Base-by-base conservation (phyloP, 2,329 filamentous ascomycete species). In the Fusarium circinatum region DNA sequence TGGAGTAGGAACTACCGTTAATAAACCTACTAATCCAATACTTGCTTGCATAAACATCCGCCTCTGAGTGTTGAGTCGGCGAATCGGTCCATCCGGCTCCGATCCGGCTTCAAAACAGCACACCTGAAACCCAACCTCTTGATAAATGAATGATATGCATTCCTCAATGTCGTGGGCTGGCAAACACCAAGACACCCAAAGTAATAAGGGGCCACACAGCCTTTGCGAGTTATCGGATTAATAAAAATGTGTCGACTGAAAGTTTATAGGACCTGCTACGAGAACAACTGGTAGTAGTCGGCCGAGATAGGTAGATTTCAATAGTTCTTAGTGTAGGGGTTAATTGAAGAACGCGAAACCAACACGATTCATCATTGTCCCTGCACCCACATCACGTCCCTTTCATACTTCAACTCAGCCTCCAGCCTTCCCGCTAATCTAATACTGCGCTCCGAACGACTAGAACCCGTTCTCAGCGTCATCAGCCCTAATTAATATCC, bases 261-360 rank as follows among this genome's bases (percentile, higher is more conserved):
- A 44, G 28, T 44, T 22, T 5, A 24, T 14, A 44, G 26, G 39
- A 13, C n/a, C 55, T 45, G 17, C 42, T 57, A 63, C 14, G 17
- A 39, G 18, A 17, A 28, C 17, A 39, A 38, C 51, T n/a, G 30
- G 15, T 18, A 30, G 24, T 47, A 14, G 28, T 30, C 30, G 36
- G 28, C 24, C n/a, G 32, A 58, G 36, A 22, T 17, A 58, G 36
- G 18, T 22, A 26, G 36, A 26, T 30, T n/a, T 52, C 20, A 28
- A n/a, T 34, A 48, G 30, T 24, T 32, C 39, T 36, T 42, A 45
- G 61, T 26, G 39, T 51, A 39, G 26, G 30, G 42, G 24, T 62
- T 61, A 55, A 66, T 51, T 56, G 41, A 56, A 58, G 54, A 71
- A 76, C 76, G 68, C 76, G 76, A 78, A 77, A 76, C 66, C 64